phyloP scores from a whole-genome alignment of 2,329 filamentous ascomycete genomes.

The Plenodomus lindquistii region DNA sequence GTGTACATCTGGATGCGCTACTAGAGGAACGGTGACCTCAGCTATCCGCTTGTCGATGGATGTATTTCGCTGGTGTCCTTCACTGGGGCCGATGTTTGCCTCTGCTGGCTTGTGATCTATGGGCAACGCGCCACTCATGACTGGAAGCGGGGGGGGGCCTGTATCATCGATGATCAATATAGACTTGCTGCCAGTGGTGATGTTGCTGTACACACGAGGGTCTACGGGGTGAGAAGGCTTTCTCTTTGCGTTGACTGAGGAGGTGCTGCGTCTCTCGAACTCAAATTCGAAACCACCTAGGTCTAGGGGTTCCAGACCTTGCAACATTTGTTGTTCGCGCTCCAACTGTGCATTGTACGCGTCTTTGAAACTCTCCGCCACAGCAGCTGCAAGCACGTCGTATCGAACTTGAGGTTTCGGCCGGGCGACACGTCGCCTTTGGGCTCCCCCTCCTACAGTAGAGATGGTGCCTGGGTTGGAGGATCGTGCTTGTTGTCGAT shows the following conservation, averaged over 20 bases:
- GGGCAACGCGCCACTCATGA: constrained; percentile 57
- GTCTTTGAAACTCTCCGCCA: constrained; percentile 77
- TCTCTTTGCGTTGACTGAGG: constrained; percentile 10
- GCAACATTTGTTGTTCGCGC: constrained; percentile 31
- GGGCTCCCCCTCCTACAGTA: constrained; percentile 29
- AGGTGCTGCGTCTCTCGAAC: constrained; percentile 30
- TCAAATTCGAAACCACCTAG: constrained; percentile 43
- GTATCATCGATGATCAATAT: constrained; percentile 83
- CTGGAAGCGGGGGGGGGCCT: constrained; percentile 58
- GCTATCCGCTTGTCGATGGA: constrained; percentile 23
- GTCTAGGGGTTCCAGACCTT: constrained; percentile 20
- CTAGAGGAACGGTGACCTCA: constrained; percentile 12
- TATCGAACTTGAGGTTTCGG: constrained; percentile 63
- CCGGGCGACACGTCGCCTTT: constrained; percentile 37
- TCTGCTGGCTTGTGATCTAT: constrained; percentile 12
- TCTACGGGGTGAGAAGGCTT: constrained; percentile 20
- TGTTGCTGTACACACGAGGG: constrained; percentile 54
- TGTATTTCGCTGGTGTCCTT: constrained; percentile 11
- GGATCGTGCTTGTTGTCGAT: constrained; percentile 30
- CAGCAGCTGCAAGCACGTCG: constrained; percentile 78
- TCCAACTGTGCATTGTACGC: constrained; percentile 67
- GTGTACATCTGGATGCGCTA: constrained; percentile 25
- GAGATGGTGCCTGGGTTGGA: constrained; percentile 35
- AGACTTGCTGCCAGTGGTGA: constrained; percentile 83
- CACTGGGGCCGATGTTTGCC: neutral